These are phyloP conservation scores for Pyrus communis DNA, from an alignment of 306 rosid species.

Conservation along the genomic window DNA sequence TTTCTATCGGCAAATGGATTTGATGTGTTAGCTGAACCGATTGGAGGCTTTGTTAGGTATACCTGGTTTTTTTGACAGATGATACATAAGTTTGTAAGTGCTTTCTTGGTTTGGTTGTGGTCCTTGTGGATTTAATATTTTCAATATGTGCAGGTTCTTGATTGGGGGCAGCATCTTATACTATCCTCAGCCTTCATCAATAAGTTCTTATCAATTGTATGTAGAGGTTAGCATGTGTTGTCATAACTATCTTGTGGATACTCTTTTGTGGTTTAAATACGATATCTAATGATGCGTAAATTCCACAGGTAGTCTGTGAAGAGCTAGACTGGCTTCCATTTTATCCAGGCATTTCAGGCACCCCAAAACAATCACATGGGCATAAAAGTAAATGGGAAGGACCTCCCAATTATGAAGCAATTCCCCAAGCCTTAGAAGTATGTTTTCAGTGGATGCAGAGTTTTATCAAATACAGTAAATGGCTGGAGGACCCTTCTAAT, in stretches of 20 bases:
- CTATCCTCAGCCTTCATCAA: slow-evolving; percentile 95
- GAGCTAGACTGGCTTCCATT: slow-evolving; percentile 98
- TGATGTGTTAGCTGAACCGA: slow-evolving; percentile 53
- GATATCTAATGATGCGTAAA: slow-evolving; percentile 18
- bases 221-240: slow-evolving; percentile 74
- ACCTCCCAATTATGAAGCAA: slow-evolving; percentile 78
- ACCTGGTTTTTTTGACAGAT: slow-evolving; percentile 13
- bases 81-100: slow-evolving; percentile 2
- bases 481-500: slow-evolving; percentile 86
- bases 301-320: slow-evolving; percentile 89
- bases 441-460: slow-evolving; percentile 95
- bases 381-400: slow-evolving; percentile 63
- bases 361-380: slow-evolving; percentile 45
- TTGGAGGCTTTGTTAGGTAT: slow-evolving; percentile 83
- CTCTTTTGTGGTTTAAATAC: slow-evolving; percentile 17
- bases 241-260: slow-evolving; percentile 6
- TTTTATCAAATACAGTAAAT: slow-evolving; percentile 84
- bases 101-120: slow-evolving; percentile 22
- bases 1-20: slow-evolving; percentile 75
- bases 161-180: slow-evolving; percentile 91
- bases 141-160: slow-evolving; percentile 57
- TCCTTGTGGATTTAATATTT: slow-evolving; percentile 19
- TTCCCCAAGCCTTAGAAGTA: slow-evolving; percentile 63
- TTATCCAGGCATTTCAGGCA: slow-evolving; percentile 60
- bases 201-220: slow-evolving; percentile 87